Conservation (phyloP, 2,329 filamentous ascomycete species). For the Alternaria arborescens region DNA sequence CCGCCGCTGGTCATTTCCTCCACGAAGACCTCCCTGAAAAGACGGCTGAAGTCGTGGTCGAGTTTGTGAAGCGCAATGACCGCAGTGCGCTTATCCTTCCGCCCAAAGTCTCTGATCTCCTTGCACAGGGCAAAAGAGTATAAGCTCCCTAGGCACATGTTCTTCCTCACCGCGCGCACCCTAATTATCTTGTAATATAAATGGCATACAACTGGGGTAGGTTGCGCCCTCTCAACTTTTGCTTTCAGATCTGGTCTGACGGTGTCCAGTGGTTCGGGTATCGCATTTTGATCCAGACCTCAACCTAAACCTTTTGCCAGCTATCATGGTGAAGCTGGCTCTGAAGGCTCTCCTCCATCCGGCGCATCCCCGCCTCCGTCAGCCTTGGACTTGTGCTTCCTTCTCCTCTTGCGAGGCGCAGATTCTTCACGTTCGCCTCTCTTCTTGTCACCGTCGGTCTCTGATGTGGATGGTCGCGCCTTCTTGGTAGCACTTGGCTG, state of each 20-base stretch:
- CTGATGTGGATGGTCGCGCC: conserved; percentile 19
- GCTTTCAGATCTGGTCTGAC: conserved; percentile 3
- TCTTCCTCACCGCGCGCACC: not conserved
- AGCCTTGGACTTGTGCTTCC: conserved; percentile 50
- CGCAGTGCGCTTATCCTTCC: conserved; percentile 83
- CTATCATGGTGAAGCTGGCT: conserved; percentile 33
- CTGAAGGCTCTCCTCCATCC: conserved; percentile 26
- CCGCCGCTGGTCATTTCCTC: conserved; percentile 94
- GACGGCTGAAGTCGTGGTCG: conserved; percentile 82
- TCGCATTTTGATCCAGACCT: conserved; percentile 10
- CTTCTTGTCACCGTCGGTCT: conserved; percentile 18
- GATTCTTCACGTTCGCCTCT: conserved; percentile 30
- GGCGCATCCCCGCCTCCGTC: conserved; percentile 30
- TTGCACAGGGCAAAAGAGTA: conserved; percentile 61
- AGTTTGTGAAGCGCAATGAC: conserved; percentile 94
- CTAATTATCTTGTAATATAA: not conserved
- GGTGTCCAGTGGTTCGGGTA: conserved; percentile 17
- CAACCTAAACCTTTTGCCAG: not conserved
- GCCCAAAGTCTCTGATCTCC: conserved; percentile 76
- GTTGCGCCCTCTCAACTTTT: not conserved
- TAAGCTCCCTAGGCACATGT: conserved; percentile 29
- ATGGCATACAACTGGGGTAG: conserved; percentile 1
- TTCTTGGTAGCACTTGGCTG: conserved; percentile 25
- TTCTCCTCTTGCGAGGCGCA: conserved; percentile 49
- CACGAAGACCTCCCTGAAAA: conserved; percentile 95